These are phyloP conservation scores for Fusarium austroafricanum DNA, from an alignment of 2,329 filamentous ascomycete species.

Conservation along the genomic window DNA sequence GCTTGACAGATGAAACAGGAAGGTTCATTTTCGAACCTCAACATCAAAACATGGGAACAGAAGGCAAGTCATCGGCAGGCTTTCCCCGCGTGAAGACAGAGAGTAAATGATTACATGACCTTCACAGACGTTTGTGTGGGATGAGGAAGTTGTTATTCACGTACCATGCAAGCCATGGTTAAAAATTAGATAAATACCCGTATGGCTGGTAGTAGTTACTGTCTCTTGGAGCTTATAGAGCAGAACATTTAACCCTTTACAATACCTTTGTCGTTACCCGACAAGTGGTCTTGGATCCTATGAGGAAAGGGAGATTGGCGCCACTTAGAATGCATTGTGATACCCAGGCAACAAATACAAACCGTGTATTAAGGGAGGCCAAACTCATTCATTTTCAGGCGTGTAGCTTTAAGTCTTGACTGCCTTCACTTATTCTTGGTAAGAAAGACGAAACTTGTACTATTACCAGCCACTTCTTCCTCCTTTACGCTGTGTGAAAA, in stretches of 20 bases:
- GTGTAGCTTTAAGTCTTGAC: too few relatives aligned
- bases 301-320: too few relatives aligned
- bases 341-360: too few relatives aligned
- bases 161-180: too few relatives aligned
- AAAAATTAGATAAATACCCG: neutral
- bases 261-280: too few relatives aligned
- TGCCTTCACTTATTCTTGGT: too few relatives aligned
- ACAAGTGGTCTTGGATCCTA: too few relatives aligned
- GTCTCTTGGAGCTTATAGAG: too few relatives aligned
- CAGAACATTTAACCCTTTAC: too few relatives aligned
- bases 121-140: neutral
- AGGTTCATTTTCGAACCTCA: neutral
- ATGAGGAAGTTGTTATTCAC: neutral
- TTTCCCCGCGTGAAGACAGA: conserved; percentile 10
- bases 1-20: neutral
- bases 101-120: neutral
- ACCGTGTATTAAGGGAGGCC: too few relatives aligned
- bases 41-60: neutral
- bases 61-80: neutral
- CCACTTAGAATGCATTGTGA: too few relatives aligned
- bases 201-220: neutral
- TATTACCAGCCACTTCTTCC: neutral
- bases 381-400: too few relatives aligned
- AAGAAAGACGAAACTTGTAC: neutral
- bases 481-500: neutral